These are phyloP conservation scores for Globisporangium cylindrosporum DNA, from an alignment of 352 stramenopile genomes.

Conservation along the genomic window DNA sequence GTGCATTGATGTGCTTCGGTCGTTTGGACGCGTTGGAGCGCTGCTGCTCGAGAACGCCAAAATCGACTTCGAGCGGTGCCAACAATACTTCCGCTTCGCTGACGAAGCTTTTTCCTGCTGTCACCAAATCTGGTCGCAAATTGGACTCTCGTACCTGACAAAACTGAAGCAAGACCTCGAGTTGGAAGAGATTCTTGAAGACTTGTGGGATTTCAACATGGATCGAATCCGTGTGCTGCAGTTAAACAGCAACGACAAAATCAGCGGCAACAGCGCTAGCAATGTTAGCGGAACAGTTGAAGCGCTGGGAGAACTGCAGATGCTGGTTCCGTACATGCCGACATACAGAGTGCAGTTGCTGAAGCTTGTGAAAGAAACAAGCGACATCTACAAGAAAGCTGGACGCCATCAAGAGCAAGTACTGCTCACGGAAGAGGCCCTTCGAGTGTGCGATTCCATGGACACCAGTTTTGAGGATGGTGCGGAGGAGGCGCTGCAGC, in stretches of 20 bases:
- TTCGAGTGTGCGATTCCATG: conserved; percentile 53
- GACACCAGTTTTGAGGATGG: conserved; percentile 32
- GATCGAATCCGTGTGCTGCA: conserved; percentile 56
- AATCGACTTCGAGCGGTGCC: conserved; percentile 43
- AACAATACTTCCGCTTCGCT: conserved; percentile 52
- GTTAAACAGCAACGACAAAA: conserved; percentile 20
- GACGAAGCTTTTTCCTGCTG: conserved; percentile 50
- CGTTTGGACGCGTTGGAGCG: conserved; percentile 63
- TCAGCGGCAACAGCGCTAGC: neutral
- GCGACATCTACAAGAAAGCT: conserved; percentile 41
- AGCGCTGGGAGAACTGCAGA: conserved; percentile 67
- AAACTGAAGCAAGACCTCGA: conserved; percentile 64
- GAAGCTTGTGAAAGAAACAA: conserved; percentile 44
- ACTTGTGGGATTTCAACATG: conserved; percentile 80
- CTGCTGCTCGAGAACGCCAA: conserved; percentile 55
- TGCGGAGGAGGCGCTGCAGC: conserved; percentile 18
- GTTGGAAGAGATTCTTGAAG: conserved; percentile 70
- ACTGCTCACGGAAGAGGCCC: conserved; percentile 55
- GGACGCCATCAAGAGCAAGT: conserved; percentile 37
- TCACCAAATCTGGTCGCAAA: conserved; percentile 53
- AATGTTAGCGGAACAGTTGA: conserved; percentile 35
- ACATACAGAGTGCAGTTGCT: conserved; percentile 40
- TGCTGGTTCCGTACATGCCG: conserved; percentile 63
- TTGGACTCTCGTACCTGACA: conserved; percentile 63
- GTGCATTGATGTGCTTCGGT: conserved; percentile 71